Conservation (phyloP, 1,284 basidiomycete genomes). For the Cutaneotrichosporon sp. region DNA sequence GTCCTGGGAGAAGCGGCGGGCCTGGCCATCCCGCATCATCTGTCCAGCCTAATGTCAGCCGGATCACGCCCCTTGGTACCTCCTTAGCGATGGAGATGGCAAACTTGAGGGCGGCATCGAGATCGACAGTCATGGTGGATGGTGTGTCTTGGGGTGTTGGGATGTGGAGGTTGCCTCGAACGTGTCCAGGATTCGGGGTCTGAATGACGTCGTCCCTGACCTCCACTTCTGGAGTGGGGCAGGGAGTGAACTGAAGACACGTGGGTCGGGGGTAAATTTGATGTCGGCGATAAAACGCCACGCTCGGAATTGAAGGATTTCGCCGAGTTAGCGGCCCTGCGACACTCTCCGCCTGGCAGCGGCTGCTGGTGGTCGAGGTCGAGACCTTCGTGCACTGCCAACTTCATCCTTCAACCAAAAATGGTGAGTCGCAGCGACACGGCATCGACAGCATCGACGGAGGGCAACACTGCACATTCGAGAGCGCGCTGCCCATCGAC, state of each 20-base stretch:
- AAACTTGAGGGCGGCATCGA: slow-evolving; percentile 69
- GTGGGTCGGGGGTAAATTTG: not conserved
- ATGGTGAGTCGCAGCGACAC: slow-evolving; percentile 23
- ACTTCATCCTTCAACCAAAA: slow-evolving; percentile 22
- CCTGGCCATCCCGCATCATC: slow-evolving; percentile 55
- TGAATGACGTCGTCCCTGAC: slow-evolving; percentile 8
- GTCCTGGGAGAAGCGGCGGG: slow-evolving; percentile 53
- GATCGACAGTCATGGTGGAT: slow-evolving; percentile 54
- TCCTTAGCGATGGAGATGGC: slow-evolving; percentile 65
- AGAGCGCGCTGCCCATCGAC: not conserved
- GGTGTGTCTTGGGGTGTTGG: not conserved
- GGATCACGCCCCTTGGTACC: slow-evolving; percentile 26
- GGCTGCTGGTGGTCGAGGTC: slow-evolving; percentile 1
- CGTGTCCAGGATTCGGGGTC: not conserved
- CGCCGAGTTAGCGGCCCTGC: not conserved
- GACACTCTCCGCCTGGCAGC: not conserved
- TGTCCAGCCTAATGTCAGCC: slow-evolving; percentile 49
- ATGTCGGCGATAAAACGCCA: not conserved
- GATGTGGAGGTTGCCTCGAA: not conserved
- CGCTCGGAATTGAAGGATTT: not conserved
- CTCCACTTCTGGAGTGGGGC: not conserved
- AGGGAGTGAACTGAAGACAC: not conserved
- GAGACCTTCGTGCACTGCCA: slow-evolving; percentile 7
- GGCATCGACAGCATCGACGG: slow-evolving; percentile 13
- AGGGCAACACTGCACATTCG: not conserved